Evolutionary conservation across 2,329 filamentous ascomycete genomes (phyloP).

Genomic region (Aspergillus persii): DNA sequence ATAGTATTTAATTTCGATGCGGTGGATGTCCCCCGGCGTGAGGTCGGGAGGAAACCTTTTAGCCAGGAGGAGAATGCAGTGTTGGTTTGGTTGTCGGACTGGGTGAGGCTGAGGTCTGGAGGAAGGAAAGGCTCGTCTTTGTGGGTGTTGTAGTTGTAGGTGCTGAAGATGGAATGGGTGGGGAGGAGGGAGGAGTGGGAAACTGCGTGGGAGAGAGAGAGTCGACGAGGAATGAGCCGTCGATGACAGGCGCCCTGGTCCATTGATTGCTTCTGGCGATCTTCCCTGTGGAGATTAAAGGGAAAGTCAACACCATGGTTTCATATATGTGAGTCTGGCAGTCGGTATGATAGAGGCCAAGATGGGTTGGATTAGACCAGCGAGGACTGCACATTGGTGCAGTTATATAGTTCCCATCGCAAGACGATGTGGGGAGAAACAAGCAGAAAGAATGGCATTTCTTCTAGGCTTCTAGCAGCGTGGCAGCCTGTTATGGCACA

Average conservation of each 20-base stretch:
- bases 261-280: not conserved
- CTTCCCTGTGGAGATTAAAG: not conserved
- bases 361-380: not conserved
- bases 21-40: constrained; percentile 36
- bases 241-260: constrained; percentile 62
- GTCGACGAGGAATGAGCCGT: constrained; percentile 52
- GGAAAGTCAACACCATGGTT: not conserved
- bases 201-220: constrained; percentile 50
- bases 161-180: constrained; percentile 50
- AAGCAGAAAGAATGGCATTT: not conserved
- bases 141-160: constrained; percentile 65
- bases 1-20: constrained; percentile 47
- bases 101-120: constrained; percentile 48
- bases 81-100: constrained; percentile 45
- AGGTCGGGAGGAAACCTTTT: constrained; percentile 54
- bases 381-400: constrained; percentile 25
- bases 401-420: constrained; percentile 16
- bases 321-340: not conserved
- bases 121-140: constrained; percentile 64
- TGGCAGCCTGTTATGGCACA: not conserved
- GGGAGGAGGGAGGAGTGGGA: constrained; percentile 38
- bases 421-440: not conserved
- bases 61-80: constrained; percentile 46
- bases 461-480: too few relatives aligned
- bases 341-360: constrained; percentile 16